phyloP scores from a whole-genome alignment of 305 asterid species.

The Ajuga reptans region DNA sequence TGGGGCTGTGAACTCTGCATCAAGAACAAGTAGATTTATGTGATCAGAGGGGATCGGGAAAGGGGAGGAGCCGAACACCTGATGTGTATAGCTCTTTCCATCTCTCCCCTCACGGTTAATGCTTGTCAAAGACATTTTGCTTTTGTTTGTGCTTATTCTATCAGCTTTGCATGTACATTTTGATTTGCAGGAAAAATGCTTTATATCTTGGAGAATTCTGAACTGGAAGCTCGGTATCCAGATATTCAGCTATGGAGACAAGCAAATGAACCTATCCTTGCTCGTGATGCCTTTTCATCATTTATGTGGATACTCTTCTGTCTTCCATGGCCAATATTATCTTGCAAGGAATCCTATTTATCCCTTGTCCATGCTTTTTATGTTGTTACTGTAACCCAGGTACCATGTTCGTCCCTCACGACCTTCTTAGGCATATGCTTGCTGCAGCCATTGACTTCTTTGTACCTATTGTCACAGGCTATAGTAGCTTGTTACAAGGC shows the following conservation, averaged over 20 bases:
- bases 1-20: constrained; percentile 6
- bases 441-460: constrained; percentile 10
- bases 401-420: constrained; percentile 24
- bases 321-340: constrained; percentile 70
- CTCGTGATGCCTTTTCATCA: constrained; percentile 80
- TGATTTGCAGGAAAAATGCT: constrained; percentile 58
- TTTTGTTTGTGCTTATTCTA: constrained; percentile 1
- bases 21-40: not conserved
- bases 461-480: constrained; percentile 45
- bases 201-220: constrained; percentile 50
- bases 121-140: not conserved
- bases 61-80: not conserved
- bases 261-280: constrained; percentile 70
- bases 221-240: constrained; percentile 43
- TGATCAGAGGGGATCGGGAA: not conserved
- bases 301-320: constrained; percentile 90
- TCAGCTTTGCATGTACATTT: constrained; percentile 13
- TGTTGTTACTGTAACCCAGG: constrained; percentile 68
- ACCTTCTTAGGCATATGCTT: constrained; percentile 10
- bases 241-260: constrained; percentile 72
- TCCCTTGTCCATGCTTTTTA: constrained; percentile 80
- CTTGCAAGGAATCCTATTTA: constrained; percentile 61
- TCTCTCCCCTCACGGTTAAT: not conserved
- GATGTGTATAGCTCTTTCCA: not conserved
- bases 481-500: constrained; percentile 39